These are phyloP conservation scores for Clonostachys rosea DNA, from an alignment of 2,329 filamentous ascomycete genomes.

Conservation along the genomic window DNA sequence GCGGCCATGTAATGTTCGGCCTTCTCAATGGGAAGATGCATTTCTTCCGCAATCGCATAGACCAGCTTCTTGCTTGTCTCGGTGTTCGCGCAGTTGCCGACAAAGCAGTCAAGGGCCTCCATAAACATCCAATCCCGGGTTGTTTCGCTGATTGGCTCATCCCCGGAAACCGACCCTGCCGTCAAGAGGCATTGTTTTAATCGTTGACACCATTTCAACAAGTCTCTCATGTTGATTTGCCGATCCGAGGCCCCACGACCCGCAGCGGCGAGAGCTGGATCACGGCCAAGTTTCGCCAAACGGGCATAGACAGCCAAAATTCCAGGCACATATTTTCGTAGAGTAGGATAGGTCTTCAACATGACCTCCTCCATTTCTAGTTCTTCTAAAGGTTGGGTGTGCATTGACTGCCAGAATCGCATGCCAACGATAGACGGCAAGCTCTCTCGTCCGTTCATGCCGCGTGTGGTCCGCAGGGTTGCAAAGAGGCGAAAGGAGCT, in stretches of 20 bases:
- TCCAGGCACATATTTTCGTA: slow-evolving; percentile 57
- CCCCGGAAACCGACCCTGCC: slow-evolving; percentile 58
- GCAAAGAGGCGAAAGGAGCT: slow-evolving; percentile 88
- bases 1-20: slow-evolving; percentile 72
- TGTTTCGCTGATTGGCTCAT: slow-evolving; percentile 68
- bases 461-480: slow-evolving; percentile 75
- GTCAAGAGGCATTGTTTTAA: slow-evolving; percentile 61
- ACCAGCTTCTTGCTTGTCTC: slow-evolving; percentile 57
- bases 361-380: slow-evolving; percentile 74
- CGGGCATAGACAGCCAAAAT: slow-evolving; percentile 56
- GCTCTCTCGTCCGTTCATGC: slow-evolving; percentile 62
- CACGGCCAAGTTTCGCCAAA: slow-evolving; percentile 45
- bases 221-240: slow-evolving; percentile 67
- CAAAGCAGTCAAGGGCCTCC: slow-evolving; percentile 90
- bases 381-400: slow-evolving; percentile 59
- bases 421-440: slow-evolving; percentile 74
- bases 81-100: slow-evolving; percentile 69
- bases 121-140: slow-evolving; percentile 82
- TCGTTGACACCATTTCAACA: slow-evolving; percentile 88
- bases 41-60: slow-evolving; percentile 73
- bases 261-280: slow-evolving; percentile 23
- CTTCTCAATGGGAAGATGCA: slow-evolving; percentile 80
- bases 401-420: slow-evolving; percentile 80
- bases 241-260: slow-evolving; percentile 38
- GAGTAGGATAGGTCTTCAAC: slow-evolving; percentile 61